These are phyloP conservation scores for Lactifluus piperatus DNA, from an alignment of 768 basidiomycete genomes.

Conservation along the genomic window DNA sequence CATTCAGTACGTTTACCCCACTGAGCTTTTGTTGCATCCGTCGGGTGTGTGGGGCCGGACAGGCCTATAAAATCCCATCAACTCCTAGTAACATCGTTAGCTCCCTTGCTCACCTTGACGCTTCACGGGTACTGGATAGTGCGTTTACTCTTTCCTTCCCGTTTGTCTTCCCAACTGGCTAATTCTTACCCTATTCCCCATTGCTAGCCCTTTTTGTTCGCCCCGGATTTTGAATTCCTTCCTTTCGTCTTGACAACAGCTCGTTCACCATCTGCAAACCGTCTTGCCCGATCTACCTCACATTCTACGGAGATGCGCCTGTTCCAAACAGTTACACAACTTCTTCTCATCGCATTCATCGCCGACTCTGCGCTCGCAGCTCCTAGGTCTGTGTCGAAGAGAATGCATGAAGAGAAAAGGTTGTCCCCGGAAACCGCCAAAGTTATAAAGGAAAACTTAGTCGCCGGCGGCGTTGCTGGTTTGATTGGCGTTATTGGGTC, in stretches of 20 bases:
- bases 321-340: background rate
- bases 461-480: background rate
- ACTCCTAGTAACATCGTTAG: too few species aligned
- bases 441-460: too few species aligned
- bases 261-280: background rate
- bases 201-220: background rate
- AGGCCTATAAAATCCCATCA: too few species aligned
- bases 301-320: background rate
- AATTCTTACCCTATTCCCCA: background rate
- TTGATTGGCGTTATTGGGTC: background rate
- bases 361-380: background rate
- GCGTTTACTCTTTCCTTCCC: background rate
- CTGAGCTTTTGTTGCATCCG: too few species aligned
- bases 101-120: background rate
- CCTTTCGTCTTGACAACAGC: background rate
- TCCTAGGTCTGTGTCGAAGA: background rate
- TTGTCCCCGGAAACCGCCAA: too few species aligned
- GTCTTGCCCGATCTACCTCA: background rate
- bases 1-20: too few species aligned
- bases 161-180: background rate
- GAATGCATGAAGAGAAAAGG: too few species aligned
- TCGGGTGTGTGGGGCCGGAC: too few species aligned
- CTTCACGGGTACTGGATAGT: conserved; percentile 6
- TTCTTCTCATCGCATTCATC: background rate
- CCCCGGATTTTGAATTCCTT: background rate